Evolutionary conservation across 495 filamentous ascomycete genomes (phyloP), one percentile per base, ranked within the genome.

Genomic region (Xylaria nigripes): DNA sequence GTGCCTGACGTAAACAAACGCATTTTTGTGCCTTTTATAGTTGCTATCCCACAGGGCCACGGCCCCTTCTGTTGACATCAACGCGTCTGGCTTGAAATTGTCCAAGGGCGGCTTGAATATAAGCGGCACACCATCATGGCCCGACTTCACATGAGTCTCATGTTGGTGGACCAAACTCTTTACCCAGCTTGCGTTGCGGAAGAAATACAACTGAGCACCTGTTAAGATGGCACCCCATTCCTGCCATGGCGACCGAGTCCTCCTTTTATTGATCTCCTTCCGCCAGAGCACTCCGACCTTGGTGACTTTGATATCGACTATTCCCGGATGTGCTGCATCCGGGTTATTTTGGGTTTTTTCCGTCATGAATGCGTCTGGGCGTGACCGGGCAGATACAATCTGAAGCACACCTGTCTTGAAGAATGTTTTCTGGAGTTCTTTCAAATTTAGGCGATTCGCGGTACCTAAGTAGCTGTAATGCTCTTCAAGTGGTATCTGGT

Each of bases 171-270:
- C 87, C 52, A 99, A 69, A 50, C 76, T 83, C 64, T 93, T 95
- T n/a, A 94, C 81, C 93, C 93, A 97, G 10, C 78, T 73, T 18
- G 88, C 83, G 62, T 97, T 96, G 51, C 86, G 82, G 72, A 99
- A 99, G 71, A 99, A 90, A 69, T 95, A 97, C 41, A 99, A 79
- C 61, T 96, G 92, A 13, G 93, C 92, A 23, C 90, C 86, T 6
- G 93, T 99, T 19, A 99, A 77, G 43, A 99, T 82, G 29, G 90
- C 92, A 44, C 93, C 93, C 93, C 93, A 99, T 73, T 97, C 93
- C 60, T 95, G 90, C 93, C 93, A 99, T 1, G 93, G 94, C 1
- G 90, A 96, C 30, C 94, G 80, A 0, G 90, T 86, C 68, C 90
- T 90, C 76, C 96, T 96, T 71, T 88, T 95, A 68, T 95, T 96